Evolutionary conservation across 768 basidiomycete genomes (phyloP), one percentile per base, ranked within the genome.

Genomic region (Tulasnella sp.): DNA sequence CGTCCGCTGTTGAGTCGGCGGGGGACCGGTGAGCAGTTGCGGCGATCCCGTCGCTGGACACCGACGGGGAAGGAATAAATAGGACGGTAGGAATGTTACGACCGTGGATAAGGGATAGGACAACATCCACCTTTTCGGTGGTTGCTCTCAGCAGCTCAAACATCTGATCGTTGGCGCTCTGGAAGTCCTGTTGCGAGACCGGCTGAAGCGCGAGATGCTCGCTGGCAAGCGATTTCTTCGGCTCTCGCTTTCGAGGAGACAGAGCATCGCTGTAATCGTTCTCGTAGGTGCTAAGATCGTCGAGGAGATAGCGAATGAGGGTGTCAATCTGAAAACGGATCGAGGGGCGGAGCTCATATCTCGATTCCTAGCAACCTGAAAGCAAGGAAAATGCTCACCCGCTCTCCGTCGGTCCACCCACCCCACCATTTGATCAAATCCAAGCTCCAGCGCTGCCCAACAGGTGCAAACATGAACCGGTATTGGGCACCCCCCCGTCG

Each of bases 391-490:
- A 74, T 85, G 83, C 79, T 88, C 86, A 0, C 87, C 87, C 87
- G 16, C 86, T 44, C 42, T 44, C 42, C 42, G 16, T 44, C 42
- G 42, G 42, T 44, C 42, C 42, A 44, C 42, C 42, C 86, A 0
- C 87, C 87, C 87, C 87, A 88, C 87, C 87, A 88, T 8, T 82
- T 82, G 6, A 87, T 83, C 1, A 71, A 81, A 10, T 76, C 81
- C 27, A 88, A 80, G 0, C 85, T 83, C 87, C 88, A 88, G 4
- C 84, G 81, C 62, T 85, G 75, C 0, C 84, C 84, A 5, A 85
- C 21, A 0, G 85, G 87, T 1, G 86, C 86, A 79, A 81, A 85
- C 82, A 87, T 87, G 75, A 88, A 86, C 0, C 83, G 81, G 80
- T 87, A 87, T 76, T 87, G 86, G 0, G 86, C 84, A 5, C 87